A percentile compares a stretch with the other conserved stretches of the same genome.
Evolutionary conservation across 2,329 filamentous ascomycete genomes (phyloP).

Genomic region (Paramyrothecium sp.): DNA sequence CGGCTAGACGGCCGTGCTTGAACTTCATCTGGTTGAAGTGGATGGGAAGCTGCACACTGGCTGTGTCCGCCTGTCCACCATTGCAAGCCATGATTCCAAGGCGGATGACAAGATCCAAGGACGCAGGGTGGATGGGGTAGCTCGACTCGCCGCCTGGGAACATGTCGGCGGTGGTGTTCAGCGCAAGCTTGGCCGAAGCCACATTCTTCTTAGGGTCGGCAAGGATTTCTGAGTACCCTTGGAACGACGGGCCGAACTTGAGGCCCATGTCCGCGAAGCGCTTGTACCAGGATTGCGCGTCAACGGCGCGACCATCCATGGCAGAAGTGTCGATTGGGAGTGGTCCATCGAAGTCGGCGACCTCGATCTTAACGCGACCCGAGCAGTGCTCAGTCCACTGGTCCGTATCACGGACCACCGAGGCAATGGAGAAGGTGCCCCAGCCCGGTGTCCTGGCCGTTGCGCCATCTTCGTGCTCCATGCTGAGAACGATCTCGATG

Average conservation of each 20-base stretch:
- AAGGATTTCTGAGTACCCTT: background rate
- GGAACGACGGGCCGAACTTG: background rate
- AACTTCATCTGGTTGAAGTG: background rate
- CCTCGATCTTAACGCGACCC: background rate
- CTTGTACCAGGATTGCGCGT: background rate
- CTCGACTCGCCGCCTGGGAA: background rate
- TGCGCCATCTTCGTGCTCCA: background rate
- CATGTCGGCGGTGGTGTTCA: background rate
- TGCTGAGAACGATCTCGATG: slow-evolving; percentile 1
- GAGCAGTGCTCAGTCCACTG: slow-evolving; percentile 1
- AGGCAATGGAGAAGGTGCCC: slow-evolving; percentile 1
- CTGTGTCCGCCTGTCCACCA: background rate
- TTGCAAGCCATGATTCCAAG: background rate
- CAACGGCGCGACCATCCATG: background rate
- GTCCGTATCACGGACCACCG: background rate
- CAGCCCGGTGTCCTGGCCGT: background rate
- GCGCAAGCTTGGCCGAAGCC: background rate
- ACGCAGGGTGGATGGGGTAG: background rate
- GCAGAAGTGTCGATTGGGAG: background rate
- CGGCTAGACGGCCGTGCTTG: background rate
- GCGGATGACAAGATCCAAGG: background rate
- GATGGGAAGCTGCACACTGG: background rate
- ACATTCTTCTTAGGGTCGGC: background rate
- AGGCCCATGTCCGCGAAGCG: background rate
- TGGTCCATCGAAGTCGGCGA: background rate